A percentile compares a stretch with the other conserved stretches of the same genome.
Evolutionary conservation across 2,329 filamentous ascomycete genomes (phyloP).

Genomic region (Cordyceps sp.): DNA sequence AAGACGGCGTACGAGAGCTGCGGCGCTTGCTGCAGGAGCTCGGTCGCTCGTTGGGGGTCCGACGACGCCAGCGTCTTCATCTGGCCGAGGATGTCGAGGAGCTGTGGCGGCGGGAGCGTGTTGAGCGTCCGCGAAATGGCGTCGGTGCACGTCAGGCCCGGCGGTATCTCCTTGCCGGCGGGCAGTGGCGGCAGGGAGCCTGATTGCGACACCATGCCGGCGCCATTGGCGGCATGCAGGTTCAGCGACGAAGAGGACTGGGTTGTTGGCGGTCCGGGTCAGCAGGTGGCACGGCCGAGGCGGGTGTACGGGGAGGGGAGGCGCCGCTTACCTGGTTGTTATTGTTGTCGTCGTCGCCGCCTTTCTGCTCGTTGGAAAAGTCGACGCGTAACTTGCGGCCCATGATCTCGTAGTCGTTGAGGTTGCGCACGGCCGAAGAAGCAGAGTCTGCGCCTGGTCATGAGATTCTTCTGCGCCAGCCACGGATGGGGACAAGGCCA

Average conservation of each 20-base stretch:
- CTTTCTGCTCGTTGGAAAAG: conserved; percentile 83
- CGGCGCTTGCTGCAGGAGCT: conserved; percentile 74
- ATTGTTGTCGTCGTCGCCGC: conserved; percentile 41
- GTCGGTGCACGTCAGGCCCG: conserved; percentile 70
- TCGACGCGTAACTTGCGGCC: conserved; percentile 87
- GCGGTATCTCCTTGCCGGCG: conserved; percentile 66
- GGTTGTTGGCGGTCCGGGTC: not conserved
- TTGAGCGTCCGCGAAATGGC: conserved; percentile 84
- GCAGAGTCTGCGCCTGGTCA: conserved; percentile 42
- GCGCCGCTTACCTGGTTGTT: conserved; percentile 11
- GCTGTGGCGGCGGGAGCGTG: conserved; percentile 70
- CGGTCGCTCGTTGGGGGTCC: conserved; percentile 70
- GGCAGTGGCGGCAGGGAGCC: conserved; percentile 64
- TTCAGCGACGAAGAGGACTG: conserved; percentile 9
- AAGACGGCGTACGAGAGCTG: conserved; percentile 93
- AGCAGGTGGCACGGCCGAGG: too few species aligned
- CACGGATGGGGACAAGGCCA: not conserved
- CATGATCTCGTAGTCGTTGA: conserved; percentile 93
- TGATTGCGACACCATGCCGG: conserved; percentile 12
- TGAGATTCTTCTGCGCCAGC: conserved; percentile 5
- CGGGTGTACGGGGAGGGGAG: too few species aligned
- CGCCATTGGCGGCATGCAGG: conserved; percentile 15
- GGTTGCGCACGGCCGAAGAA: conserved; percentile 82
- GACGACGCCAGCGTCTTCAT: conserved; percentile 81
- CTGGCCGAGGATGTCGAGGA: conserved; percentile 83